Percentiles rank a stretch among this genome's conserved stretches.
Conservation (phyloP, 148 eudicot genomes). For the Diospyros lotus region DNA sequence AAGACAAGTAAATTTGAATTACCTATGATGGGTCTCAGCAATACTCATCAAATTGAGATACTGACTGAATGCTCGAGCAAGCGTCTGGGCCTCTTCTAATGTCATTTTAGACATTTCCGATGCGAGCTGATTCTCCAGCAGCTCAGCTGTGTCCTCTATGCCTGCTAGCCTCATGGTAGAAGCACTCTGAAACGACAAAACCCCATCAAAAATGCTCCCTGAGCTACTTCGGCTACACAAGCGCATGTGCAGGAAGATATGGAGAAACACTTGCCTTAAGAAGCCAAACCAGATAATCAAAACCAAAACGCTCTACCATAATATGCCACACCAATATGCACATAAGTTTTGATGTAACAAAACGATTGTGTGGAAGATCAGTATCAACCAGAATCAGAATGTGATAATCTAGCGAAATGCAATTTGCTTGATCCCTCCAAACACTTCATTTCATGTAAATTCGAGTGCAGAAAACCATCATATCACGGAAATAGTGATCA, state of each 20-base stretch:
- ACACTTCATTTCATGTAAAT: too few relatives aligned
- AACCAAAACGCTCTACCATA: not conserved
- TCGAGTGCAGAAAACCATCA: too few relatives aligned
- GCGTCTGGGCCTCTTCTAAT: slow-evolving; percentile 60
- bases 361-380: too few relatives aligned
- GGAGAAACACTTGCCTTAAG: not conserved
- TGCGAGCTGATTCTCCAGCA: slow-evolving; percentile 72
- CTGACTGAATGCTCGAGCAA: slow-evolving; percentile 78
- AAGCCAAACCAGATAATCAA: not conserved
- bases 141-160: slow-evolving; percentile 70
- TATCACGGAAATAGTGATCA: too few relatives aligned
- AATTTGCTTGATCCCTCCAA: too few relatives aligned
- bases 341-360: not conserved
- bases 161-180: slow-evolving; percentile 71
- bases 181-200: slow-evolving; percentile 55
- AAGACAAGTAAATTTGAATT: not conserved
- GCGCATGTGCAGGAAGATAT: not conserved
- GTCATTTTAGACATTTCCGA: slow-evolving; percentile 76
- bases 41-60: slow-evolving; percentile 74
- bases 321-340: not conserved
- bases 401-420: too few relatives aligned
- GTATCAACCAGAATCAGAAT: too few relatives aligned
- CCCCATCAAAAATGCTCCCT: slow-evolving; percentile 8
- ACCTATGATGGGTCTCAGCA: slow-evolving; percentile 96
- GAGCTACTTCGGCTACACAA: not conserved